These are phyloP conservation scores for Hamigera avellanea DNA, from an alignment of 495 filamentous ascomycete genomes.

Conservation along the genomic window DNA sequence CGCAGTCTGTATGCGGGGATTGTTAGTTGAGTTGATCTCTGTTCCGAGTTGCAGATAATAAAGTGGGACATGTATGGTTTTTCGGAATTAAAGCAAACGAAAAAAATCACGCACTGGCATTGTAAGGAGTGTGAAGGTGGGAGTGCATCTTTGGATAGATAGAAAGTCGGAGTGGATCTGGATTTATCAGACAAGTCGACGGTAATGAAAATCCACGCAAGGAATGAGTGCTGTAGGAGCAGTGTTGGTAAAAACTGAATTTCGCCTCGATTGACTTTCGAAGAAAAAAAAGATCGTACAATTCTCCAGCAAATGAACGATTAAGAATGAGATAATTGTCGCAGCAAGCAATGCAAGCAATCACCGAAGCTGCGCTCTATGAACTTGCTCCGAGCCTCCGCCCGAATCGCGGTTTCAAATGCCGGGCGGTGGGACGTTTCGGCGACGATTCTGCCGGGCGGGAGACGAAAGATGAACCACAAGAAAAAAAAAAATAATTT, in stretches of 20 bases:
- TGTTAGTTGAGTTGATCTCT: neutral
- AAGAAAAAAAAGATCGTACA: too few species aligned
- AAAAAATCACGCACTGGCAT: constrained; percentile 50
- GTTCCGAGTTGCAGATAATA: constrained; percentile 2
- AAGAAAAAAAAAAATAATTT: constrained; percentile 20
- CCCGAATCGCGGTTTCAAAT: constrained; percentile 1
- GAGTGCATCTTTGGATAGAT: constrained; percentile 69
- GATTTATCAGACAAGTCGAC: too few species aligned
- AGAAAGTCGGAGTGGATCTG: too few species aligned
- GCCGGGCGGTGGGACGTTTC: constrained; percentile 19
- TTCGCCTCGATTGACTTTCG: too few species aligned
- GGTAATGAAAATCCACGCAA: too few species aligned
- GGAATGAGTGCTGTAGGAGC: too few species aligned
- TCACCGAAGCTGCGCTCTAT: neutral
- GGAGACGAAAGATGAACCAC: constrained; percentile 9
- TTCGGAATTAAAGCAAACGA: neutral
- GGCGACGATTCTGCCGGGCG: constrained; percentile 23
- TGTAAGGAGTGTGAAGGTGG: constrained; percentile 84
- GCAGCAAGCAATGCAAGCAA: too few species aligned
- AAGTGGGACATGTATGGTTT: neutral
- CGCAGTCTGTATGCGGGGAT: constrained; percentile 64
- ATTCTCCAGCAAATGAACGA: too few species aligned
- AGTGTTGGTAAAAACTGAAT: too few species aligned
- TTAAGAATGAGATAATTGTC: too few species aligned
- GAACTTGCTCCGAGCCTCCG: constrained; percentile 1